phyloP scores from a whole-genome alignment of 345 rosid species.

The Eucalyptus victrix region DNA sequence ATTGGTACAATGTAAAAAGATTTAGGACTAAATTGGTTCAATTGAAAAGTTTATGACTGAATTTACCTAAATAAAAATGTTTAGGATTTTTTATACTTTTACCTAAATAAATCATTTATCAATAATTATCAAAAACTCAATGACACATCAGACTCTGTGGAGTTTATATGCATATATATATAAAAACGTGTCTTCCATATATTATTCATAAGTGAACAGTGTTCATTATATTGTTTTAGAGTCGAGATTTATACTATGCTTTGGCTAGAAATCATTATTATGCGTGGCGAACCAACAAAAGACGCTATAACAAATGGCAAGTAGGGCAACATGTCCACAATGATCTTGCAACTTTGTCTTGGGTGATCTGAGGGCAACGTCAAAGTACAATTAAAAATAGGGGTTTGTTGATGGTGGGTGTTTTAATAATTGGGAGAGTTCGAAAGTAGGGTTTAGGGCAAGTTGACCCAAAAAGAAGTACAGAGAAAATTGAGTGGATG shows the following conservation, averaged over 20 bases:
- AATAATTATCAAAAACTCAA: neutral
- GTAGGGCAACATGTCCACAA: constrained; percentile 21
- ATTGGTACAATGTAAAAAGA: too few species aligned
- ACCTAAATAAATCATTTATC: neutral
- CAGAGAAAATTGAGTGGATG: neutral
- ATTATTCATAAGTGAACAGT: neutral
- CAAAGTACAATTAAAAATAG: neutral
- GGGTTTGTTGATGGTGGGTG: neutral
- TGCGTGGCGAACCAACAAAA: neutral
- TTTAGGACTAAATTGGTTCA: too few species aligned
- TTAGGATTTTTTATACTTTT: too few species aligned
- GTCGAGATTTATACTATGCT: neutral
- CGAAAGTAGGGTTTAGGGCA: constrained; percentile 13
- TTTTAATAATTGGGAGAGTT: neutral
- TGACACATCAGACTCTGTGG: neutral
- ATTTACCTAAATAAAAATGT: too few species aligned
- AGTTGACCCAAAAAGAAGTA: constrained; percentile 19
- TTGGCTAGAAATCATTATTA: neutral
- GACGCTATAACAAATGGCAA: neutral
- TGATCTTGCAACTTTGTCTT: constrained; percentile 14
- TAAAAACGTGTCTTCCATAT: neutral
- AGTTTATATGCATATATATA: neutral
- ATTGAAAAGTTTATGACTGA: too few species aligned
- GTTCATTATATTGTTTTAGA: neutral
- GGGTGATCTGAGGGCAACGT: constrained; percentile 3